Percentiles rank a stretch among this genome's conserved stretches.
Conservation (phyloP, 805 yeast species). For the Candida morakotiae region DNA sequence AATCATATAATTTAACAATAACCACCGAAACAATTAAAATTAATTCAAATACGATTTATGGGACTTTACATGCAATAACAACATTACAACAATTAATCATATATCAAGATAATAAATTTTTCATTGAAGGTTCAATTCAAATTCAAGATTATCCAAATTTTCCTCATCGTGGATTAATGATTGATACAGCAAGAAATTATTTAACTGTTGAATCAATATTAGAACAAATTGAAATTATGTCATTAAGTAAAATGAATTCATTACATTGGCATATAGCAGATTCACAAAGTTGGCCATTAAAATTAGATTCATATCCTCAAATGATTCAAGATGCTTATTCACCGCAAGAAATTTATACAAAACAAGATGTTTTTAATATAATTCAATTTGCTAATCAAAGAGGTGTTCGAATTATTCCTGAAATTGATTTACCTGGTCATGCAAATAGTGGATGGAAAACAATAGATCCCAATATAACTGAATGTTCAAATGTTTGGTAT, state of each 20-base stretch:
- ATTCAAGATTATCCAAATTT: conserved; percentile 32
- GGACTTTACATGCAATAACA: conserved; percentile 36
- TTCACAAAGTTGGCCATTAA: conserved; percentile 39
- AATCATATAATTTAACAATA: conserved; percentile 25
- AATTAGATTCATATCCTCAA: conserved; percentile 26
- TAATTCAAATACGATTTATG: conserved; percentile 34
- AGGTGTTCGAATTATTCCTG: conserved; percentile 41
- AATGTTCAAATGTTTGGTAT: conserved; percentile 27
- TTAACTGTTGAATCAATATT: conserved; percentile 19
- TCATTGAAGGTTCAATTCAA: conserved; percentile 28
- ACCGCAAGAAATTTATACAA: conserved; percentile 22
- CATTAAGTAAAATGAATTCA: conserved; percentile 33
- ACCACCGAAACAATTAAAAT: conserved; percentile 15
- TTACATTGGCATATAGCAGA: conserved; percentile 41
- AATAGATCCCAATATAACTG: conserved; percentile 22
- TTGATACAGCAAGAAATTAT: conserved; percentile 38
- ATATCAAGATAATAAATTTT: conserved; percentile 15
- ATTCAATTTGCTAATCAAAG: conserved; percentile 27
- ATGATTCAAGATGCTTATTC: conserved; percentile 39
- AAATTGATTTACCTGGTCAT: conserved; percentile 41
- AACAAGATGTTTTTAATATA: conserved; percentile 20
- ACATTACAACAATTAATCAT: conserved; percentile 39
- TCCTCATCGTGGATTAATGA: conserved; percentile 35
- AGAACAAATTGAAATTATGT: conserved; percentile 36
- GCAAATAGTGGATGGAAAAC: conserved; percentile 35